These are phyloP conservation scores for Arthrobotrys pseudoclavata DNA, from an alignment of 2,329 filamentous ascomycete genomes.

Conservation along the genomic window DNA sequence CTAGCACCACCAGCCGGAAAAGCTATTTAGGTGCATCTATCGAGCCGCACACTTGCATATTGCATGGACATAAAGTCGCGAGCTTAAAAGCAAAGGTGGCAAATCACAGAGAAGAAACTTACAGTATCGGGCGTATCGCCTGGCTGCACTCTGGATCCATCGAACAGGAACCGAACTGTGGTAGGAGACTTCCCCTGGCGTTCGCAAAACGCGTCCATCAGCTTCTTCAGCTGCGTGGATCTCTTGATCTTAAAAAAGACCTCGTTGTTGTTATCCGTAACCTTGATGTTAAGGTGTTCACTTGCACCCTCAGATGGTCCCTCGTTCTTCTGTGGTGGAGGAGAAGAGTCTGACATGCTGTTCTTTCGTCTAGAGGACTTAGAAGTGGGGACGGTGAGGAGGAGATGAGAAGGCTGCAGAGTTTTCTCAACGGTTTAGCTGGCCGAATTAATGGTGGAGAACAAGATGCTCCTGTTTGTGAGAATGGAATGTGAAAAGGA, in stretches of 20 bases:
- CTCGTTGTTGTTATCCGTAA: conserved; percentile 99
- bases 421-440: conserved; percentile 10
- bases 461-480: conserved; percentile 26
- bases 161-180: conserved; percentile 94
- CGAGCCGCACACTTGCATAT: conserved; percentile 2
- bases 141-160: conserved; percentile 90
- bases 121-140: conserved; percentile 92
- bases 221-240: conserved; percentile 92
- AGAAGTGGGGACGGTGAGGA: conserved; percentile 7
- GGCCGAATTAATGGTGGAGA: conserved; percentile 11
- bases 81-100: conserved; percentile 26
- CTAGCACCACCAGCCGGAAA: background rate
- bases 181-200: conserved; percentile 87
- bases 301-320: conserved; percentile 67
- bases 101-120: conserved; percentile 67
- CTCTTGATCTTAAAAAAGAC: conserved; percentile 99
- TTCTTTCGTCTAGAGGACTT: conserved; percentile 20
- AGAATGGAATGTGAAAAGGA: conserved; percentile 12
- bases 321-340: conserved; percentile 65
- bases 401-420: conserved; percentile 41
- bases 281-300: conserved; percentile 98
- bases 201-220: conserved; percentile 98
- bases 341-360: conserved; percentile 70
- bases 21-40: background rate
- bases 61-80: conserved; percentile 1